Evolutionary conservation across 2,329 filamentous ascomycete genomes (phyloP).

Genomic region (Didymella glomerata): DNA sequence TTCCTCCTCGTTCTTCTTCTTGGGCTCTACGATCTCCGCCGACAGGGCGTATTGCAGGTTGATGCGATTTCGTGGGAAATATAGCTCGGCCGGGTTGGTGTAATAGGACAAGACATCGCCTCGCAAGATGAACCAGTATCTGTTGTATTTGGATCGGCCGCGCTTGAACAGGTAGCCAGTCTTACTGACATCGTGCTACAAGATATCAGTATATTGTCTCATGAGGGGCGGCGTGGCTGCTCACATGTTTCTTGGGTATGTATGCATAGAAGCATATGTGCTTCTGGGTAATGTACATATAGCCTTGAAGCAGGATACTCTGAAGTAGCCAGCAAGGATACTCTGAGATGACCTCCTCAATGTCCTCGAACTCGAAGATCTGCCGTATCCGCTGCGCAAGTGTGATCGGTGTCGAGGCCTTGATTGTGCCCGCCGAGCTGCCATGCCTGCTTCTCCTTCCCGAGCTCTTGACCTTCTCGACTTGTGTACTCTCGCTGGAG

Average conservation of each 20-base stretch:
- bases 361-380: conserved; percentile 70
- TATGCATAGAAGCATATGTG: conserved; percentile 99
- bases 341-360: conserved; percentile 88
- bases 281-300: conserved; percentile 91
- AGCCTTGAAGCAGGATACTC: conserved; percentile 90
- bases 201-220: conserved; percentile 28
- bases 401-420: conserved; percentile 57
- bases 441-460: conserved; percentile 39
- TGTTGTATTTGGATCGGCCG: conserved; percentile 86
- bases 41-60: conserved; percentile 92
- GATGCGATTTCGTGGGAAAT: conserved; percentile 91
- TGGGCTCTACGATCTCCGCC: conserved; percentile 74
- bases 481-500: conserved; percentile 32
- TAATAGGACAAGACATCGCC: conserved; percentile 94
- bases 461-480: conserved; percentile 34
- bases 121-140: conserved; percentile 93
- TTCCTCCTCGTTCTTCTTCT: conserved; percentile 74
- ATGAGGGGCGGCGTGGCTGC: conserved; percentile 36
- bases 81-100: conserved; percentile 80
- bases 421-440: conserved; percentile 31
- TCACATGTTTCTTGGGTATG: conserved; percentile 87
- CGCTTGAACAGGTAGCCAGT: conserved; percentile 89
- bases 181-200: conserved; percentile 68
- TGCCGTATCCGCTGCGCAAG: conserved; percentile 78
- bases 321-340: conserved; percentile 94